These are phyloP conservation scores for Rhizopogon vesiculosus DNA, from an alignment of 768 basidiomycete genomes.

Conservation along the genomic window DNA sequence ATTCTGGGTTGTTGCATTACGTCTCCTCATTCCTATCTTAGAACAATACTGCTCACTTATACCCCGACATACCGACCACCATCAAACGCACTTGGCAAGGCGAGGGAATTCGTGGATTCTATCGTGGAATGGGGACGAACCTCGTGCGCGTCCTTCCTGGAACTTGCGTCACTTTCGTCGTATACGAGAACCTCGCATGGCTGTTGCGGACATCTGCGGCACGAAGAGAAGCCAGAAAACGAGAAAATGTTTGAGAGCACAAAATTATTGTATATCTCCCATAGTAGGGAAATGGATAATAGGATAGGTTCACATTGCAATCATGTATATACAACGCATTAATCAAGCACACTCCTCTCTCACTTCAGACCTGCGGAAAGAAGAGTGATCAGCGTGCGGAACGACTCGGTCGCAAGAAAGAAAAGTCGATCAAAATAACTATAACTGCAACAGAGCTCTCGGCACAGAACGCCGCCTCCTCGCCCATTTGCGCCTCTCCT, in stretches of 20 bases:
- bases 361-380: too few relatives aligned
- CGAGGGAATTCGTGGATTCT: constrained; percentile 85
- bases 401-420: too few relatives aligned
- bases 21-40: constrained; percentile 20
- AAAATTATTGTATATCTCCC: not conserved
- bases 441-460: too few relatives aligned
- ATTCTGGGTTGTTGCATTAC: not conserved
- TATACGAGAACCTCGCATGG: constrained; percentile 93
- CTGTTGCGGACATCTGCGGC: constrained; percentile 62
- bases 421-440: too few relatives aligned
- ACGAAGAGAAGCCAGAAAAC: constrained; percentile 33
- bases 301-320: not conserved
- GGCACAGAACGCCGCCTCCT: constrained; percentile 1
- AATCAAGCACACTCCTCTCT: too few relatives aligned
- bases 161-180: constrained; percentile 96
- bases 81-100: constrained; percentile 75
- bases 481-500: constrained; percentile 18
- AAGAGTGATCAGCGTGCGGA: too few relatives aligned
- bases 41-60: constrained; percentile 65
- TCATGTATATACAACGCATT: too few relatives aligned
- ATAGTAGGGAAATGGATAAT: not conserved
- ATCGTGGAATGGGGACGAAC: constrained; percentile 92
- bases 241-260: not conserved
- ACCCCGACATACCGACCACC: constrained; percentile 81
- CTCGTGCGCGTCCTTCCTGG: constrained; percentile 93